Conservation (phyloP, 768 basidiomycete species). For the Amanita thiersii region DNA sequence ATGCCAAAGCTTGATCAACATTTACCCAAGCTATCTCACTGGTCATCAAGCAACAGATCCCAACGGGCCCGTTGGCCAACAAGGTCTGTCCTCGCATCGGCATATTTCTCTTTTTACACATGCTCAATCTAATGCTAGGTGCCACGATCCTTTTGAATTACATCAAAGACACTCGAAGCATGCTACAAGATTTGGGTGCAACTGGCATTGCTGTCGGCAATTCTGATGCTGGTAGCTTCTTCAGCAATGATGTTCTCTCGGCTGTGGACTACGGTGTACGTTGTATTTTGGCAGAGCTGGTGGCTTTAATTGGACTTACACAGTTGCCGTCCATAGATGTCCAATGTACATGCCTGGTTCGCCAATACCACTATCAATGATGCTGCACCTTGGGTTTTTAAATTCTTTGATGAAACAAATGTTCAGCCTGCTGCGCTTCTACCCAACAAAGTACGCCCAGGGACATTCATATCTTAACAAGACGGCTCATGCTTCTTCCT, state of each 20-base stretch:
- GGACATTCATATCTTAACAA: not conserved
- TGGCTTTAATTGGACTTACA: not conserved
- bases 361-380: constrained; percentile 60
- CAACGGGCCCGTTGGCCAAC: constrained; percentile 47
- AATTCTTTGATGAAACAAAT: constrained; percentile 70
- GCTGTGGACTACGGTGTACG: constrained; percentile 63
- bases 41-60: constrained; percentile 39
- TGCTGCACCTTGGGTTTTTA: constrained; percentile 78
- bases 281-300: constrained; percentile 9
- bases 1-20: not conserved
- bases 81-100: constrained; percentile 16
- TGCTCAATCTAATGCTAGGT: constrained; percentile 27
- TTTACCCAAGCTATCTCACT: constrained; percentile 46
- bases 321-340: constrained; percentile 37
- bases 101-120: not conserved
- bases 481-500: constrained; percentile 2
- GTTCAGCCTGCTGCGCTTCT: constrained; percentile 48
- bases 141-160: constrained; percentile 50
- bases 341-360: constrained; percentile 96
- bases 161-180: constrained; percentile 56
- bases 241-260: constrained; percentile 59
- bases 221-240: constrained; percentile 81
- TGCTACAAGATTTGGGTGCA: constrained; percentile 43
- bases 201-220: constrained; percentile 70
- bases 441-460: constrained; percentile 42